Evolutionary conservation across 2,329 filamentous ascomycete genomes (phyloP).

Genomic region (Phyllosticta paracitricarpa): DNA sequence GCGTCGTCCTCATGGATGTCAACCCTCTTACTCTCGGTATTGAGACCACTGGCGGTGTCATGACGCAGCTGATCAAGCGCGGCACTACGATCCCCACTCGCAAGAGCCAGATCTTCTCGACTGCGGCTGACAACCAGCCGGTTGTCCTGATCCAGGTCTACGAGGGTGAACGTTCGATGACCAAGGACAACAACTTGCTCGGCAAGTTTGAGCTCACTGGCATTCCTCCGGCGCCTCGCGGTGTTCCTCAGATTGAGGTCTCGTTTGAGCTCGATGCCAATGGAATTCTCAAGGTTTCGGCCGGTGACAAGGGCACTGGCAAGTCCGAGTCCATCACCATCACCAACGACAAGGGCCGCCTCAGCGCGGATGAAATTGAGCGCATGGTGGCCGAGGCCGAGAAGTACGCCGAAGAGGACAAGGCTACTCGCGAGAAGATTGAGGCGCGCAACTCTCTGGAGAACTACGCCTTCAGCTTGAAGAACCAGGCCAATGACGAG

Average conservation of each 20-base stretch:
- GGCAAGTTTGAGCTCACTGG: constrained; percentile 97
- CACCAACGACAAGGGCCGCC: constrained; percentile 98
- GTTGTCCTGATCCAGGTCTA: constrained; percentile 91
- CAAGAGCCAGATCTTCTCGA: constrained; percentile 98
- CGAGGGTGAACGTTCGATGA: constrained; percentile 88
- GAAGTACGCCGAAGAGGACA: constrained; percentile 98
- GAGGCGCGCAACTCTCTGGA: constrained; percentile 93
- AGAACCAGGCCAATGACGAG: constrained; percentile 98
- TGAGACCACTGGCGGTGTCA: constrained; percentile 93
- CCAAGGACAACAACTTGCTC: constrained; percentile 93
- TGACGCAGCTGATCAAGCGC: constrained; percentile 92
- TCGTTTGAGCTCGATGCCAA: constrained; percentile 97
- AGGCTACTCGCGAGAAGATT: constrained; percentile 93
- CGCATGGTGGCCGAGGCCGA: constrained; percentile 98
- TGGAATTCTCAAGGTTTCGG: constrained; percentile 93
- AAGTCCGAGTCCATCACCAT: constrained; percentile 98
- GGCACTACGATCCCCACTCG: constrained; percentile 92
- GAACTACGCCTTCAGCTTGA: constrained; percentile 98
- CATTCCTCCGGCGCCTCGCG: constrained; percentile 89
- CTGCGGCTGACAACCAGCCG: constrained; percentile 91
- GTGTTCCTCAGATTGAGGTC: constrained; percentile 96
- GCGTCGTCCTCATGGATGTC: constrained; percentile 90
- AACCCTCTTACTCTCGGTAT: constrained; percentile 95
- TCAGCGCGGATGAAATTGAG: constrained; percentile 94
- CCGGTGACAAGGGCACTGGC: constrained; percentile 95